Evolutionary conservation across 2,329 filamentous ascomycete species (phyloP).

Genomic region (Trichoderma asperellum): DNA sequence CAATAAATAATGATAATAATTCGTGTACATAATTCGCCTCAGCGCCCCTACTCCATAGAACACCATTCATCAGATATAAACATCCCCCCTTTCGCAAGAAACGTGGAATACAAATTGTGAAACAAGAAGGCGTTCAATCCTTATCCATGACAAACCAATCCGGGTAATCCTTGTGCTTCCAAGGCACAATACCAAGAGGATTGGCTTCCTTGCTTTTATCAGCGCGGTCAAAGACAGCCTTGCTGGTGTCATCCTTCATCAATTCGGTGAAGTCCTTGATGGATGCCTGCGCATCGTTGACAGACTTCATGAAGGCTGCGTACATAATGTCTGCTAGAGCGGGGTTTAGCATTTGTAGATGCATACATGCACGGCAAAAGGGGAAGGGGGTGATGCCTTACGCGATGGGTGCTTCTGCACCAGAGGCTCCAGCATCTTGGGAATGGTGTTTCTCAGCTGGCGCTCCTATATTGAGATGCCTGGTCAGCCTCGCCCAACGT

Average conservation of each 20-base stretch:
- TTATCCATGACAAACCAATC: slow-evolving; percentile 55
- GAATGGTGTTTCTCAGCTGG: slow-evolving; percentile 44
- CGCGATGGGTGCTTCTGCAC: slow-evolving; percentile 54
- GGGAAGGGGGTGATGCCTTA: slow-evolving; percentile 42
- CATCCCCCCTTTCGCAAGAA: background rate
- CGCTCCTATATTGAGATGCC: slow-evolving; percentile 38
- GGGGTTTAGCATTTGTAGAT: background rate
- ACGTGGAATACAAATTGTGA: background rate
- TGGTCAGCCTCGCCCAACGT: slow-evolving; percentile 31
- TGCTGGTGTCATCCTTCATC: slow-evolving; percentile 52
- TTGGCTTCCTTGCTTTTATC: slow-evolving; percentile 58
- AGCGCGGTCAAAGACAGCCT: slow-evolving; percentile 56
- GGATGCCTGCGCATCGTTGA: slow-evolving; percentile 53
- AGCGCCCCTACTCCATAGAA: slow-evolving; percentile 18
- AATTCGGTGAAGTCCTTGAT: slow-evolving; percentile 56
- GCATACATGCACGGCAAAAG: background rate
- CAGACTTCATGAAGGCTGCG: slow-evolving; percentile 52
- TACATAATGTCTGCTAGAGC: slow-evolving; percentile 55
- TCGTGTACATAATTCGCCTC: background rate
- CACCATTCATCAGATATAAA: background rate
- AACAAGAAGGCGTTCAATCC: slow-evolving; percentile 28
- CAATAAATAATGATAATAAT: background rate
- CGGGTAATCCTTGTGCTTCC: slow-evolving; percentile 62
- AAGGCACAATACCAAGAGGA: slow-evolving; percentile 60
- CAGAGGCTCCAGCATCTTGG: slow-evolving; percentile 52